Base-by-base conservation (phyloP, 2,329 filamentous ascomycete genomes). In the Aspergillus jensenii region DNA sequence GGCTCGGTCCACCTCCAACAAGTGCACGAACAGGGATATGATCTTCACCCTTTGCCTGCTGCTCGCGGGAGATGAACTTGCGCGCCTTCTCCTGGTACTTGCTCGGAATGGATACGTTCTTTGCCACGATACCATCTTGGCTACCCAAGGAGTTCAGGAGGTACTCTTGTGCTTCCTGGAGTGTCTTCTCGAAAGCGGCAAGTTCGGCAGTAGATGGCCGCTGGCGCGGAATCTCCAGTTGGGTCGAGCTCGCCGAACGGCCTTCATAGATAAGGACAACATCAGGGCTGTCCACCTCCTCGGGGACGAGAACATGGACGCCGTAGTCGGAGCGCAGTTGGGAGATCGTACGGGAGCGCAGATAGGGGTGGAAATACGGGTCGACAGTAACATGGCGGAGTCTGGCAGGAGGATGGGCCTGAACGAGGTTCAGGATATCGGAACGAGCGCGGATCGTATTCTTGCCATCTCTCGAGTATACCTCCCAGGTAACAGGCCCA, bases 401-500 rank as follows among this genome's bases (percentile, higher is more conserved):
- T 56, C 76, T 74, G 11, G 77, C 68, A 3, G 79, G 77, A 21
- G 79, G 79, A 59, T 80, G 78, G 52, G 79, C 79, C 58, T 79
- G 76, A 21, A 81, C 72, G 37, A 81, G 69, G 61, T 78, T 79
- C 67, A 78, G 74, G 54, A 81, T 79, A 62, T 81, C 79, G 39
- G 78, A 79, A 23, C 78, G 74, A 37, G 79, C 79, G 53, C 76
- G 77, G 43, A 81, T 78, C 7, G 77, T 78, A 70, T 92, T 96
- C 81, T 95, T 96, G 63, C 88, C 87, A 67, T 96, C 90, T 39
- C 89, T 85, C 6, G 91, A 90, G 76, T 93, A 96, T 55, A 98
- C 84, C 72, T 96, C 89, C 91, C 93, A 96, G 0, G 88, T 87
- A 45, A 90, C 85, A 11, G 86, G 86, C 37, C 87, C 87, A 45